A percentile compares a stretch with the other conserved stretches of the same genome.
Evolutionary conservation across 106 monocot species (phyloP).

Genomic region (Alisma plantagoaquatica): DNA sequence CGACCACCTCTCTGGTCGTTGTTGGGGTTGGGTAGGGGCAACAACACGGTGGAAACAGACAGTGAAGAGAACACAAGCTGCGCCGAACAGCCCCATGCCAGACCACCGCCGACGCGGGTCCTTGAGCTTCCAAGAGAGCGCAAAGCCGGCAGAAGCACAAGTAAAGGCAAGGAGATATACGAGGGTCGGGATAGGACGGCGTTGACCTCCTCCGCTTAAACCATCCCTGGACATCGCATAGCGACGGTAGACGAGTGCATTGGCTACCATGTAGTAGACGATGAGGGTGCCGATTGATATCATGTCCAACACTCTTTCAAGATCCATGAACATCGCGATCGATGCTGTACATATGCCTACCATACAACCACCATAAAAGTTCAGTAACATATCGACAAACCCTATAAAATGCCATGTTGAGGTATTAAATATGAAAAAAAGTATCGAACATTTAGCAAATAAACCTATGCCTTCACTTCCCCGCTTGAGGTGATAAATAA

Average conservation of each 20-base stretch:
- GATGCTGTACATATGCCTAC: conserved; percentile 70
- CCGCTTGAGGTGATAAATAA: no score
- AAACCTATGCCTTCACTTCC: no score
- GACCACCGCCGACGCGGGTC: conserved; percentile 20
- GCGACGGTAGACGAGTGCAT: conserved; percentile 51
- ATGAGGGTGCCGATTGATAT: conserved; percentile 65
- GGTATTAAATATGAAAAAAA: background rate
- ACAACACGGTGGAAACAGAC: conserved; percentile 25
- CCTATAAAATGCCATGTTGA: background rate
- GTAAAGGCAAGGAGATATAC: conserved; percentile 45
- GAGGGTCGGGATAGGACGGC: conserved; percentile 20
- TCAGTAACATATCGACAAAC: background rate
- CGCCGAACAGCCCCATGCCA: conserved; percentile 23
- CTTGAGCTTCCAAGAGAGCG: conserved; percentile 42
- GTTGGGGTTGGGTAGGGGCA: conserved; percentile 2
- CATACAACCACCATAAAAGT: background rate
- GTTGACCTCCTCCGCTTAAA: no score
- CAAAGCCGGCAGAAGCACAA: conserved; percentile 40
- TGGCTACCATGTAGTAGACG: conserved; percentile 74
- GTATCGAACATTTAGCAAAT: background rate
- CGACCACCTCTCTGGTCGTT: conserved; percentile 29
- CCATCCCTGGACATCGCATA: conserved; percentile 24
- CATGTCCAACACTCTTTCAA: conserved; percentile 50
- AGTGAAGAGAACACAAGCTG: conserved; percentile 15
- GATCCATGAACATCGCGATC: conserved; percentile 62